Conservation (phyloP, 2,329 filamentous ascomycete species). For the Dactylellina parvicollis region DNA sequence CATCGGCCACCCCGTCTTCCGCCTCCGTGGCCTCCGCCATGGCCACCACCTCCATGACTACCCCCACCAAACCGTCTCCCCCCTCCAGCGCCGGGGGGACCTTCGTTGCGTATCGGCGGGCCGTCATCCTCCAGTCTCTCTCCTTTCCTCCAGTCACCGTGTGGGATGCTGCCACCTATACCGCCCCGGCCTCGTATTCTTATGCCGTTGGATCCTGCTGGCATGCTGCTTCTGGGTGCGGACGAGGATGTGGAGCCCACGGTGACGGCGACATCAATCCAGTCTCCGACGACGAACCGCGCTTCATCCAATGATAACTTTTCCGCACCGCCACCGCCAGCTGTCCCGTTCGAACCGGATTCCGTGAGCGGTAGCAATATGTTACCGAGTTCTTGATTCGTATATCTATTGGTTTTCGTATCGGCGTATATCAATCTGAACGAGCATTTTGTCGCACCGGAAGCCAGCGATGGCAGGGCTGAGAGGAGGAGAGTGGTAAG, state of each 20-base stretch:
- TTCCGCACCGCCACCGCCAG: conserved; percentile 63
- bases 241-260: conserved; percentile 36
- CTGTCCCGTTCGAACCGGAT: conserved; percentile 69
- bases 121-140: conserved; percentile 41
- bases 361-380: conserved; percentile 62
- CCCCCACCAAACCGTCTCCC: conserved; percentile 42
- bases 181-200: conserved; percentile 45
- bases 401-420: conserved; percentile 71
- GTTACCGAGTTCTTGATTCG: conserved; percentile 82
- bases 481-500: conserved; percentile 79
- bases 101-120: conserved; percentile 29
- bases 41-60: too few species aligned
- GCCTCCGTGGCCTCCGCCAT: conserved; percentile 33
- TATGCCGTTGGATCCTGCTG: conserved; percentile 33
- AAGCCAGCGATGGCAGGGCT: conserved; percentile 74
- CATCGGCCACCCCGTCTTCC: conserved; percentile 36
- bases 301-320: conserved; percentile 78
- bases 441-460: conserved; percentile 80
- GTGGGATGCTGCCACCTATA: conserved; percentile 32
- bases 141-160: conserved; percentile 48
- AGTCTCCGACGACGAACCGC: conserved; percentile 88
- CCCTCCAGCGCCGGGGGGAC: conserved; percentile 7
- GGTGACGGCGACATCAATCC: conserved; percentile 75
- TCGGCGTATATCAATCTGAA: conserved; percentile 90
- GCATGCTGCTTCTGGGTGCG: conserved; percentile 1